A percentile compares a stretch with the other conserved stretches of the same genome.
Evolutionary conservation across 768 basidiomycete species (phyloP).

Genomic region (Xerocomellus amylosporus): DNA sequence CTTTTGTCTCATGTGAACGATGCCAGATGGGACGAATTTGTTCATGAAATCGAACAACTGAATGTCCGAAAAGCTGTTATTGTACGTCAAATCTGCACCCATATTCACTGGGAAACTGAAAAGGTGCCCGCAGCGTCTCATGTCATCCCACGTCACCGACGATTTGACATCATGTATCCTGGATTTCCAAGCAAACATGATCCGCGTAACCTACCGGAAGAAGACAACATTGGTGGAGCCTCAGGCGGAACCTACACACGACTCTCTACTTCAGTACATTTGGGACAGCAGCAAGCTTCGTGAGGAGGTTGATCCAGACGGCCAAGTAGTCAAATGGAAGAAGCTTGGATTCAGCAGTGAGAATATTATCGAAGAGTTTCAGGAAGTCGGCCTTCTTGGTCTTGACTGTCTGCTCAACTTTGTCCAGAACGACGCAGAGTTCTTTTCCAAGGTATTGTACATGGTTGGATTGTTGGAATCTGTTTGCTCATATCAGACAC

Average conservation of each 20-base stretch:
- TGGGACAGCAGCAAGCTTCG: conserved; percentile 62
- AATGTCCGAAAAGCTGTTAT: conserved; percentile 81
- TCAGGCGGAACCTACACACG: conserved; percentile 56
- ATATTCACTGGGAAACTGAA: conserved; percentile 9
- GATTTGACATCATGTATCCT: conserved; percentile 81
- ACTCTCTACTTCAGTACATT: conserved; percentile 56
- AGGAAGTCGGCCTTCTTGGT: conserved; percentile 75
- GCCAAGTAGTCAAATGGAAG: conserved; percentile 63
- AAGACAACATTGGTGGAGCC: conserved; percentile 78
- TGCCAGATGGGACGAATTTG: conserved; percentile 74
- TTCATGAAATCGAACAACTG: conserved; percentile 66
- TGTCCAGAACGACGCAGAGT: conserved; percentile 64
- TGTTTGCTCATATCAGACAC: conserved; percentile 8
- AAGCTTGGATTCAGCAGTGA: conserved; percentile 77
- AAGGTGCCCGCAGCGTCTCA: conserved; percentile 57
- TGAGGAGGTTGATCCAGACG: conserved; percentile 50
- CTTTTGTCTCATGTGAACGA: conserved; percentile 78
- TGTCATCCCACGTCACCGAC: conserved; percentile 78
- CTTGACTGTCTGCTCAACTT: conserved; percentile 80
- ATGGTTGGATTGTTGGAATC: not conserved
- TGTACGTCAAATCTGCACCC: conserved; percentile 43
- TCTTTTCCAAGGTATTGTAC: conserved; percentile 62
- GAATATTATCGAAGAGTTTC: conserved; percentile 72
- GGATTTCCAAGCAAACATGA: conserved; percentile 84
- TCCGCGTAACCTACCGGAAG: conserved; percentile 75